phyloP scores from a whole-genome alignment of 768 basidiomycete genomes.

The Kwoniella bestiolae region DNA sequence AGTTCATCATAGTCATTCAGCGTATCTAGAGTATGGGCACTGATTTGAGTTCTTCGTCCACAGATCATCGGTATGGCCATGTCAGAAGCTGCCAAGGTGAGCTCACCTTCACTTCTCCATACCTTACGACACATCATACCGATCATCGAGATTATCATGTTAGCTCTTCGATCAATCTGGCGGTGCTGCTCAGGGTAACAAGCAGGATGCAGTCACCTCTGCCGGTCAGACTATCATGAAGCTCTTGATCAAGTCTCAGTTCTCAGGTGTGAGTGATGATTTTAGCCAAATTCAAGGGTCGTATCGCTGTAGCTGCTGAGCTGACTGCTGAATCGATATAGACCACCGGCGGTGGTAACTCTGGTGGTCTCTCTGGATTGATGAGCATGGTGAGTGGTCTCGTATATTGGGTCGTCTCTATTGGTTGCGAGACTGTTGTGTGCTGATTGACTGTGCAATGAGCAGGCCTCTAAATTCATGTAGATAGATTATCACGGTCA shows the following conservation, averaged over 20 bases:
- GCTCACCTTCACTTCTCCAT: too few relatives aligned
- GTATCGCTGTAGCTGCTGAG: conserved; percentile 63
- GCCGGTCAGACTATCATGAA: conserved; percentile 87
- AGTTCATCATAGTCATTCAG: neutral
- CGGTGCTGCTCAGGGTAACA: conserved; percentile 63
- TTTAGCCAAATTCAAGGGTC: neutral
- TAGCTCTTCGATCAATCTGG: conserved; percentile 76
- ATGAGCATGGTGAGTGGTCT: conserved; percentile 65
- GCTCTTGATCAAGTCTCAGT: conserved; percentile 64
- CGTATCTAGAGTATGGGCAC: too few relatives aligned
- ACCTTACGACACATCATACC: neutral
- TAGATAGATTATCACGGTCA: neutral
- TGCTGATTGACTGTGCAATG: too few relatives aligned
- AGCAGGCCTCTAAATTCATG: conserved; percentile 30
- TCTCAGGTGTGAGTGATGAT: conserved; percentile 45
- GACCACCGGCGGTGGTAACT: conserved; percentile 68
- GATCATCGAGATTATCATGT: conserved; percentile 37
- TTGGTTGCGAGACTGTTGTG: too few relatives aligned
- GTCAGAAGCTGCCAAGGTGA: conserved; percentile 64
- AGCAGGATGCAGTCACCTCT: conserved; percentile 80
- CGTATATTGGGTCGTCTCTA: neutral
- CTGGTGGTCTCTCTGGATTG: conserved; percentile 62
- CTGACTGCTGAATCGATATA: conserved; percentile 52
- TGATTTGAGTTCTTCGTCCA: neutral
- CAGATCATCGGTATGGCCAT: conserved; percentile 84